phyloP scores from a whole-genome alignment of 805 yeast species.

The Torulaspora indica region DNA sequence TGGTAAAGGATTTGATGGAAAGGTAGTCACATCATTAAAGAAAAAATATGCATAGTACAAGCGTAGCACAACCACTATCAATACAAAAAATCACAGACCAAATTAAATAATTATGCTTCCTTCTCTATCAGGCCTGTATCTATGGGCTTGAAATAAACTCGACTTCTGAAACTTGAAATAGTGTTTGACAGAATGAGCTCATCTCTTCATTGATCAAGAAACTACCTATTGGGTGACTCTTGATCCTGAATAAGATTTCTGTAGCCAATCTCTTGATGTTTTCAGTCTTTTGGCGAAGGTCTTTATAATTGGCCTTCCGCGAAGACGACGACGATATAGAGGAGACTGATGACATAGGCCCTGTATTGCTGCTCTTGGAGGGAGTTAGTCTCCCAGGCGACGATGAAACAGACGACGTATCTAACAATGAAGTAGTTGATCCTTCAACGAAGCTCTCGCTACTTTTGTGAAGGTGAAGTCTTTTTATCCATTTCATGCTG shows the following conservation, averaged over 20 bases:
- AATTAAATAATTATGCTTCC: neutral
- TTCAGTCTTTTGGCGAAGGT: conserved; percentile 10
- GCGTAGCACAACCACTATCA: neutral
- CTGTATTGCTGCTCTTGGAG: neutral
- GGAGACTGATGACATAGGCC: conserved; percentile 4
- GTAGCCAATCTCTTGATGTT: conserved; percentile 15
- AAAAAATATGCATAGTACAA: neutral
- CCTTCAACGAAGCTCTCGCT: conserved; percentile 4
- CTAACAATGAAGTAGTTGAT: neutral
- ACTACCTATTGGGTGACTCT: conserved; percentile 24
- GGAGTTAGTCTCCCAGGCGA: neutral
- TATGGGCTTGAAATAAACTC: conserved; percentile 1
- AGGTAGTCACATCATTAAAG: no score
- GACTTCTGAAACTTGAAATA: conserved; percentile 8
- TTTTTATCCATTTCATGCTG: conserved; percentile 13
- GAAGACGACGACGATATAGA: conserved; percentile 2
- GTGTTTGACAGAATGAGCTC: conserved; percentile 13
- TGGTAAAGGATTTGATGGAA: conserved; percentile 32
- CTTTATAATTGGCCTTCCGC: conserved; percentile 2
- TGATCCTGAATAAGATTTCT: conserved; percentile 18
- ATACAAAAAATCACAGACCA: neutral
- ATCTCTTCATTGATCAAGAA: conserved; percentile 15
- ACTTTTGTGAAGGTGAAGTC: conserved; percentile 4
- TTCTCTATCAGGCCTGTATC: neutral
- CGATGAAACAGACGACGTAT: neutral